A percentile compares a stretch with the other conserved stretches of the same genome.
Conservation (phyloP, 306 rosid species). For the Corylus americana region DNA sequence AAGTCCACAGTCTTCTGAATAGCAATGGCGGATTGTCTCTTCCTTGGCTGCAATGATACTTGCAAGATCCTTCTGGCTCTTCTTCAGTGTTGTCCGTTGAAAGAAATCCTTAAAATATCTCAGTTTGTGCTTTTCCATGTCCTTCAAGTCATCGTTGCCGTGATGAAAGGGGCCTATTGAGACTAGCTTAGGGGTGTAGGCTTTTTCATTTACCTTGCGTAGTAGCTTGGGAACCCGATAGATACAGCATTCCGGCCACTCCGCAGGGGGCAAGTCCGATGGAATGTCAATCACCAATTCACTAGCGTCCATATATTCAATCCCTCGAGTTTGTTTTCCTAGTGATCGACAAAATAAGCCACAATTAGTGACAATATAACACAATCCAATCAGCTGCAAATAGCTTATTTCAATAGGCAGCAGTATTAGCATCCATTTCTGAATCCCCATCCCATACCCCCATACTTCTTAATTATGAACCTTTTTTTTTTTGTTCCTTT, state of each 20-base stretch:
- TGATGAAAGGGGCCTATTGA: slow-evolving; percentile 30
- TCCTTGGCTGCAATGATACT: not conserved
- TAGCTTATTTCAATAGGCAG: too few relatives aligned
- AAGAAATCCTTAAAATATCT: not conserved
- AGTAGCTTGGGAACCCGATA: slow-evolving; percentile 25
- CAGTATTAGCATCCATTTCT: too few relatives aligned
- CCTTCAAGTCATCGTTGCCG: not conserved
- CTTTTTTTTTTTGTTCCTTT: too few relatives aligned
- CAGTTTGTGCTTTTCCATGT: slow-evolving; percentile 4
- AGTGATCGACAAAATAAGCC: too few relatives aligned
- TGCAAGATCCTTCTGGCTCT: not conserved
- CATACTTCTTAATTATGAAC: too few relatives aligned
- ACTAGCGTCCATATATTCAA: too few relatives aligned
- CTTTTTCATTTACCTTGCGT: slow-evolving; percentile 19
- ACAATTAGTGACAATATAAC: too few relatives aligned
- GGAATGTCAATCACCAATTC: not conserved
- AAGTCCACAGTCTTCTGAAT: not conserved
- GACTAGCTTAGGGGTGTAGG: slow-evolving; percentile 27
- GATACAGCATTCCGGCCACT: slow-evolving; percentile 12
- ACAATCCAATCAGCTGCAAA: too few relatives aligned
- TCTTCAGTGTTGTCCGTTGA: not conserved
- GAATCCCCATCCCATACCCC: too few relatives aligned
- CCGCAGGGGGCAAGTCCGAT: not conserved
- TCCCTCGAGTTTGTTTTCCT: too few relatives aligned
- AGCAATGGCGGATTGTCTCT: not conserved